Evolutionary conservation across 1,284 basidiomycete genomes (phyloP), one percentile per base, ranked within the genome.

Genomic region (Trametes hirsuta): DNA sequence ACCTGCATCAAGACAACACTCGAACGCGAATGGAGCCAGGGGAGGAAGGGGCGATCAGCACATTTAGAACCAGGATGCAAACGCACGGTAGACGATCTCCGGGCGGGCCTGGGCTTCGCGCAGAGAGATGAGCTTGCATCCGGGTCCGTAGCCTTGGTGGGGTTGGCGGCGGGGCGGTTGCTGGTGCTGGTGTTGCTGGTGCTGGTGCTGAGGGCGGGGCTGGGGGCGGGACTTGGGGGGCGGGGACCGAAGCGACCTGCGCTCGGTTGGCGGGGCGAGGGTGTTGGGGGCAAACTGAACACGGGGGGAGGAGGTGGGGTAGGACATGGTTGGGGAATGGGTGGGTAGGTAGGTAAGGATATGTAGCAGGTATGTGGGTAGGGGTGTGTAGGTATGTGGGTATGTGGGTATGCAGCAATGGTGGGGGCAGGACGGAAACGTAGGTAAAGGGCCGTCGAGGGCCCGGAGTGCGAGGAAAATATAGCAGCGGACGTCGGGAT

Each of bases 71-170:
- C 41, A n/a, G 21, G 39, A 18, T 12, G 11, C 15, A 14, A 56
- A 44, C 55, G 48, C 46, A 50, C 55, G 47, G 48, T 41, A 42
- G 34, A 56, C 55, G 55, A 56, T 44, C 47, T 50, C 41, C n/a
- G 47, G 40, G 40, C 47, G 37, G 22, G 39, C 34, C n/a, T 51
- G 49, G 21, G 49, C 49, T 15, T 51, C 49, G 22, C 10, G 37
- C 24, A 51, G 49, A 3, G 24, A 6, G 22, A 47, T 18, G 45
- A 37, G 36, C 36, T 37, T 37, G 45, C 24, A 37, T 6, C 42
- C 25, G 36, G 18, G 36, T 15, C 24, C 36, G 15, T 35, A 45
- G 30, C 35, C 18, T 24, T 14, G 25, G 45, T 22, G 42, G 22
- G 44, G 44, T 22, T 9, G 44, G 22, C 21, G 44, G 5, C 39